These are phyloP conservation scores for Daldinia loculata DNA, from an alignment of 495 filamentous ascomycete species.

Conservation along the genomic window DNA sequence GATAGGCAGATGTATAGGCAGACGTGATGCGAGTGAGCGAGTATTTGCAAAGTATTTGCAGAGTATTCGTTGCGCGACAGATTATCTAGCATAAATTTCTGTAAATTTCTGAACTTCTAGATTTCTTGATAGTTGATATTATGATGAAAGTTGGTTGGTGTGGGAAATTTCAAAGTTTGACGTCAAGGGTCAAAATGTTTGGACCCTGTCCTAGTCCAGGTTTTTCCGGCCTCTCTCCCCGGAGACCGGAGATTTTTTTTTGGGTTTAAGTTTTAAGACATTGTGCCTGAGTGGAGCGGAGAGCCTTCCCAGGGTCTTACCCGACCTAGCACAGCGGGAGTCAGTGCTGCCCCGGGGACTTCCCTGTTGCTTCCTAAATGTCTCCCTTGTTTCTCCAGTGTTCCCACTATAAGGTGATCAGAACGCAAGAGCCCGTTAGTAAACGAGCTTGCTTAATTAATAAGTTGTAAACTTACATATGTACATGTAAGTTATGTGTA, in stretches of 20 bases:
- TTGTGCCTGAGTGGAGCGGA: background rate
- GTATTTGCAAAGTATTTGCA: too few relatives aligned
- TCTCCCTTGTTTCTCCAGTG: too few relatives aligned
- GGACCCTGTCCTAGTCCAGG: constrained; percentile 1
- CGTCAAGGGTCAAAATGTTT: constrained; percentile 24
- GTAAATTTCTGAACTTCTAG: background rate
- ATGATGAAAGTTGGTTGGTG: constrained; percentile 17
- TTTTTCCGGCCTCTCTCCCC: constrained; percentile 9
- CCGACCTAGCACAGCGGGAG: constrained; percentile 28
- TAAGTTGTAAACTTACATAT: background rate
- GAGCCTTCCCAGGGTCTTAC: background rate
- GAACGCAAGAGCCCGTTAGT: background rate
- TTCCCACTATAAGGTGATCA: background rate
- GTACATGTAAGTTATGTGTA: background rate
- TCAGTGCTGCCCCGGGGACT: constrained; percentile 16
- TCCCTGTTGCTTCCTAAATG: background rate
- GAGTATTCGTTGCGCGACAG: constrained; percentile 19
- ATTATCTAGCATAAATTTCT: background rate
- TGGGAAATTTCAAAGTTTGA: constrained; percentile 29
- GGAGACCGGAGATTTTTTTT: constrained; percentile 27
- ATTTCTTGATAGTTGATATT: background rate
- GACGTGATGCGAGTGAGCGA: background rate
- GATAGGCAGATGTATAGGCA: constrained; percentile 3
- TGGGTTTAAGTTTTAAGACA: constrained; percentile 1
- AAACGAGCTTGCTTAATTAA: background rate